Base-by-base conservation (phyloP, 352 stramenopile genomes). In the Peronospora tabacina region DNA sequence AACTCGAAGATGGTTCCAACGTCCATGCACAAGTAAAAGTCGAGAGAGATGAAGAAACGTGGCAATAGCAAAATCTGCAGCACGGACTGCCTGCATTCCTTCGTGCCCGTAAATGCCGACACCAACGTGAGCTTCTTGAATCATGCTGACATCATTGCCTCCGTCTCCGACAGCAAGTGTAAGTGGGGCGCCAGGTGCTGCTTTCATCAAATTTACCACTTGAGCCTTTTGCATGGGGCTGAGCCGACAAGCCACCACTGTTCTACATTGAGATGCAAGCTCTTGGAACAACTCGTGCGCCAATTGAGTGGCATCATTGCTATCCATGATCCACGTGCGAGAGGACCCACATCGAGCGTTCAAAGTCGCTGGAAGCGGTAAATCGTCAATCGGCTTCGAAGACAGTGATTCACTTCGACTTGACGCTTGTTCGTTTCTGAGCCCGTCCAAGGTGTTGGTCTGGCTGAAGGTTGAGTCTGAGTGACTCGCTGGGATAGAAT, bases 71-170 rank as follows among this genome's bases (percentile, higher is more conserved):
- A 94, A 94, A 49, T 95, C 84, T 9, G 80, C 82, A 0, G 76
- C 80, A 2, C 80, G 77, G 1, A 95, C 83, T 2, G 84, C 83
- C 54, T 95, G 84, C 81, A 94, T 93, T 12, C 80, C 96, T 82
- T 99, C 97, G 47, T 98, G 86, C 6, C 97, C 96, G 37, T 95
- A 98, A 50, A 99, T 98, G 2, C 97, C 96, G 43, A 99, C 91
- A 22, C 97, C 97, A 36, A 99, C 90, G 44, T 99, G 91, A 28
- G 96, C 96, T 68, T 98, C 94, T 75, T 98, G 95, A 50, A 99
- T 99, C 97, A 99, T 99, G 47, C 93, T 95, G 17, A 99, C 96
- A 61, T 99, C 97, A 58, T 99, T 99, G 1, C 96, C 96, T 36
- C 96, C 97, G 67, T 99, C 96, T 15, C 97, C 97, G 43, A 99